Evolutionary conservation across 192 early-diverging fungal species (phyloP), one percentile per base, ranked within the genome.

Genomic region (Backusella macrospora): DNA sequence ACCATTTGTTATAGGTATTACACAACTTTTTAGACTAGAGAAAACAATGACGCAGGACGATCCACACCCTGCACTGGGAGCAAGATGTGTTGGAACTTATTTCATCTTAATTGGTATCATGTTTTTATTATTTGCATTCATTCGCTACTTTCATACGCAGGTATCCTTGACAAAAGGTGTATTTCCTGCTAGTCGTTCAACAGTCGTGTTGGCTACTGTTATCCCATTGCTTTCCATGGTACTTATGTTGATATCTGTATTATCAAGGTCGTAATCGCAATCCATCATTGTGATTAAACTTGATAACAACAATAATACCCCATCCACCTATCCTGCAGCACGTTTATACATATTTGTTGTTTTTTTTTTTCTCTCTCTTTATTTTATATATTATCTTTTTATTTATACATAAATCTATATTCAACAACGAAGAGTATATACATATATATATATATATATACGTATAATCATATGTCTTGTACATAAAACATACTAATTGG

Each of bases 101-200:
- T 94, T 94, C 79, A 86, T 92, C 38, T 49, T 85, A 0, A 74
- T 94, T 13, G 88, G 90, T 4, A 85, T 92, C 55, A 14, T 86
- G 18, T 90, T 92, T 75, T 78, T 94, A 15, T 77, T 85, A 55
- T 78, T 94, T 59, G 92, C 86, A 5, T 78, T 86, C 6, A 80
- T 86, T 49, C 75, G 92, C 55, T 94, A 92, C 76, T 92, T 94
- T 76, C 87, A 87, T 78, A 85, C 86, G 18, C 92, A 94, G 80
- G 72, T 67, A 7, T 74, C 87, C 29, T 85, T 94, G 85, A 90
- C 86, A 16, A 83, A 82, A 69, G 91, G 90, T 26, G 82, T 84
- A 48, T 94, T 92, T 73, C 90, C 91, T 4, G 91, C 91, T 8
- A 92, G 90, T 78, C 83, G 91, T 44, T 84, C 85, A 5, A 86